Evolutionary conservation across 768 basidiomycete genomes (phyloP).

Genomic region (Rickenella mellea): DNA sequence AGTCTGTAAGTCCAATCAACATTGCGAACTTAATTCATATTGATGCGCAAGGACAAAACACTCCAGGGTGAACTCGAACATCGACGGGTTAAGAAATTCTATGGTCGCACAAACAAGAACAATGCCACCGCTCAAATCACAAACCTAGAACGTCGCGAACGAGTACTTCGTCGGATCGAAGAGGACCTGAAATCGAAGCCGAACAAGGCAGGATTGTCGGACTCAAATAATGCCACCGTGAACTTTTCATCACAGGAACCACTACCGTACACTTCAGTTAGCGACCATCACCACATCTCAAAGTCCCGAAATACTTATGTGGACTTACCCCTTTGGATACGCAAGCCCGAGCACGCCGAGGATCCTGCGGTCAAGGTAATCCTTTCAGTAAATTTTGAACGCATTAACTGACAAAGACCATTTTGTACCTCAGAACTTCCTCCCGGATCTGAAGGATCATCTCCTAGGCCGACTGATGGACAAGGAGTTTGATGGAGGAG

Average conservation of each 20-base stretch:
- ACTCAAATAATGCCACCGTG: no score
- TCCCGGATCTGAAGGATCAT: slow-evolving; percentile 12
- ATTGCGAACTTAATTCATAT: background rate
- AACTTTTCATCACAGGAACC: no score
- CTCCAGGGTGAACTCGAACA: slow-evolving; percentile 13
- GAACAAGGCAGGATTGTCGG: background rate
- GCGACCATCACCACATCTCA: no score
- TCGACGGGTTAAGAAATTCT: slow-evolving; percentile 4
- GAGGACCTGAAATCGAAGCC: background rate
- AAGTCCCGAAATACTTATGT: no score
- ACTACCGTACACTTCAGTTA: no score
- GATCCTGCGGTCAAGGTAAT: background rate
- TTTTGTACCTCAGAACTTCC: slow-evolving; percentile 10
- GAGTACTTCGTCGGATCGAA: background rate
- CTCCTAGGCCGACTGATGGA: slow-evolving; percentile 9
- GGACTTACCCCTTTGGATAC: no score
- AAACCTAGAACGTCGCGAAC: background rate
- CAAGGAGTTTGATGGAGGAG: slow-evolving; percentile 10
- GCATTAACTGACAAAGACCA: background rate
- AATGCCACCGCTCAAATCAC: background rate
- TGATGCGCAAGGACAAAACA: no score
- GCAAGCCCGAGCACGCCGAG: background rate
- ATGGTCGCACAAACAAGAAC: slow-evolving; percentile 1
- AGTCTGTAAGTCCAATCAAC: slow-evolving; percentile 16
- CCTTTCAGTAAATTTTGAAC: background rate